Evolutionary conservation across 2,329 filamentous ascomycete species (phyloP).

Genomic region (Aschersonia sp.): DNA sequence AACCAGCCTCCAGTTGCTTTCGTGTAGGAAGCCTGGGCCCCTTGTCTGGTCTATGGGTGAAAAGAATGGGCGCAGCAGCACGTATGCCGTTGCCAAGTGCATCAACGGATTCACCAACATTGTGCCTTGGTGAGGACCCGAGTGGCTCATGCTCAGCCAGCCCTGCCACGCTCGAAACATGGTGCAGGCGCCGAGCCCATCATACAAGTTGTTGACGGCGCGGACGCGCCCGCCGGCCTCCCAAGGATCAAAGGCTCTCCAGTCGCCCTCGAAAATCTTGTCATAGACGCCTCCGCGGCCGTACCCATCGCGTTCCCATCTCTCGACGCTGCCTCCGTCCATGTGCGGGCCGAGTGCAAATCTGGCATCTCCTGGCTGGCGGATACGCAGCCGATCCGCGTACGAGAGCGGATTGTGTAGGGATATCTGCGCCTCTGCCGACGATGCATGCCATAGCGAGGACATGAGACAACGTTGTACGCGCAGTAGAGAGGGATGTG

Average conservation of each 20-base stretch:
- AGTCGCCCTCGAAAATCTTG: constrained; percentile 54
- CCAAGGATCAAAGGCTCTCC: constrained; percentile 75
- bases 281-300: constrained; percentile 55
- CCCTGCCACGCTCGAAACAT: constrained; percentile 86
- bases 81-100: constrained; percentile 62
- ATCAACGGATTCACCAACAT: constrained; percentile 70
- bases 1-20: constrained; percentile 45
- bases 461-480: constrained; percentile 48
- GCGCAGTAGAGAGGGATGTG: constrained; percentile 47
- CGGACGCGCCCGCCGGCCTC: constrained; percentile 55
- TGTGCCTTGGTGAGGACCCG: constrained; percentile 61
- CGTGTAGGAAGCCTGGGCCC: constrained; percentile 25
- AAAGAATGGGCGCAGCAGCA: constrained; percentile 76
- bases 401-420: constrained; percentile 46
- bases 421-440: constrained; percentile 31
- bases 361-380: constrained; percentile 52
- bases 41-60: constrained; percentile 23
- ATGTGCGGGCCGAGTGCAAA: constrained; percentile 63
- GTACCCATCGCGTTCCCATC: constrained; percentile 60
- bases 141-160: constrained; percentile 70
- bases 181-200: constrained; percentile 66
- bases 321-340: constrained; percentile 60
- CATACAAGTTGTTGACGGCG: constrained; percentile 61
- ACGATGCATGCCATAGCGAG: constrained; percentile 41
- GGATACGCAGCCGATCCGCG: constrained; percentile 57